phyloP scores from a whole-genome alignment of 192 early-diverging fungal genomes.

The Entomortierella lignicola region DNA sequence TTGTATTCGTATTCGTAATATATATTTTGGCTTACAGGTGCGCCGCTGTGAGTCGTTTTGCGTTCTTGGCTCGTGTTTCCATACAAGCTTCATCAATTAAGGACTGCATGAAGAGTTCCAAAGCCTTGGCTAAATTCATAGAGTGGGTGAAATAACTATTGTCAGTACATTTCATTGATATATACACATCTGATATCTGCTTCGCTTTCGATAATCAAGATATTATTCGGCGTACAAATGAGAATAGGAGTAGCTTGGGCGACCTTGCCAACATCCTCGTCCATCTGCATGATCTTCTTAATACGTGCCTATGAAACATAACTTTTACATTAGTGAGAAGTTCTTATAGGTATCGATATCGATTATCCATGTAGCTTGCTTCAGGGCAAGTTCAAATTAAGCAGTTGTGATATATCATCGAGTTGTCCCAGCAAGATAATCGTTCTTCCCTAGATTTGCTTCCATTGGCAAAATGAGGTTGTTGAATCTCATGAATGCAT shows the following conservation, averaged over 20 bases:
- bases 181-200: not conserved
- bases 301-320: slow-evolving; percentile 84
- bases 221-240: slow-evolving; percentile 74
- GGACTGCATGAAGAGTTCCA: slow-evolving; percentile 96
- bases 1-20: too few species aligned
- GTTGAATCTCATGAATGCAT: too few species aligned
- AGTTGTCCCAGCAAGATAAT: too few species aligned
- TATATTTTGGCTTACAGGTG: slow-evolving; percentile 77
- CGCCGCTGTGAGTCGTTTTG: slow-evolving; percentile 85
- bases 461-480: too few species aligned
- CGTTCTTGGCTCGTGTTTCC: slow-evolving; percentile 80
- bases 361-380: not conserved
- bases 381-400: slow-evolving; percentile 1
- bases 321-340: not conserved
- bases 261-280: slow-evolving; percentile 99
- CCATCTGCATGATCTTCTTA: slow-evolving; percentile 99
- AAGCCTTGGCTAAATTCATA: slow-evolving; percentile 83
- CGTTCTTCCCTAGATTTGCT: too few species aligned
- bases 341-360: not conserved
- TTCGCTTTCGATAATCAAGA: not conserved
- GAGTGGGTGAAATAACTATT: not conserved
- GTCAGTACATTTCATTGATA: not conserved
- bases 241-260: slow-evolving; percentile 96
- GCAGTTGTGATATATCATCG: too few species aligned
- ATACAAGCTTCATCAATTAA: slow-evolving; percentile 89